phyloP scores from a whole-genome alignment of 169 alveolate genomes.

The Eimeria zaria region DNA sequence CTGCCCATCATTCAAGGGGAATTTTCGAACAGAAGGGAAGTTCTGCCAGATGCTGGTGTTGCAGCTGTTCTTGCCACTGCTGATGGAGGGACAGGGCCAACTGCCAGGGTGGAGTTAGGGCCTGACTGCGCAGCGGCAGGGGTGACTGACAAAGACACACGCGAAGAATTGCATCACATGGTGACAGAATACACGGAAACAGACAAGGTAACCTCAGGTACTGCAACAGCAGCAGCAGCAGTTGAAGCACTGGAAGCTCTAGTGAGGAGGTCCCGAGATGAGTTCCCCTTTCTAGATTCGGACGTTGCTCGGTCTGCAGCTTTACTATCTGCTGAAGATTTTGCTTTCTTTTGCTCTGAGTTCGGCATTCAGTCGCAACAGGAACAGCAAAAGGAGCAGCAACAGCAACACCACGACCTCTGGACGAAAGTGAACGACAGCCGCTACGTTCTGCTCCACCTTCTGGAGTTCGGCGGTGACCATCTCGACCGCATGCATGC shows the following conservation, averaged over 20 bases:
- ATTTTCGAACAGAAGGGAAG: slow-evolving; percentile 67
- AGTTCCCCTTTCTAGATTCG: slow-evolving; percentile 84
- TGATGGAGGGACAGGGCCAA: background rate
- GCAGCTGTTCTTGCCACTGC: background rate
- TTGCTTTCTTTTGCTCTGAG: slow-evolving; percentile 81
- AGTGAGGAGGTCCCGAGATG: slow-evolving; percentile 69
- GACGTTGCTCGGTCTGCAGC: slow-evolving; percentile 83
- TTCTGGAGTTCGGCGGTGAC: slow-evolving; percentile 84
- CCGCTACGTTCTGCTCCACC: slow-evolving; percentile 83
- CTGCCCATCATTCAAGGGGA: slow-evolving; percentile 82
- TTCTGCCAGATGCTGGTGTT: background rate
- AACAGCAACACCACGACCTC: background rate
- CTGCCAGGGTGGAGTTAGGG: background rate
- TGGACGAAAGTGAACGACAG: slow-evolving; percentile 15
- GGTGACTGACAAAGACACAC: background rate
- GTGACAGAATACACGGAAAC: background rate
- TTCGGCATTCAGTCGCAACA: slow-evolving; percentile 47
- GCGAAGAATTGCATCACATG: background rate
- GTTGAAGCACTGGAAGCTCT: slow-evolving; percentile 19
- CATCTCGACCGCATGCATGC: slow-evolving; percentile 81
- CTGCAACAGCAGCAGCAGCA: slow-evolving; percentile 1
- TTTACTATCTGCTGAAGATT: slow-evolving; percentile 76
- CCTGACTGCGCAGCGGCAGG: background rate
- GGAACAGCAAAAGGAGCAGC: slow-evolving; percentile 10
- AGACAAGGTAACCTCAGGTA: background rate